These are phyloP conservation scores for Solanum acaule DNA, from an alignment of 257 asterid species.

Conservation along the genomic window DNA sequence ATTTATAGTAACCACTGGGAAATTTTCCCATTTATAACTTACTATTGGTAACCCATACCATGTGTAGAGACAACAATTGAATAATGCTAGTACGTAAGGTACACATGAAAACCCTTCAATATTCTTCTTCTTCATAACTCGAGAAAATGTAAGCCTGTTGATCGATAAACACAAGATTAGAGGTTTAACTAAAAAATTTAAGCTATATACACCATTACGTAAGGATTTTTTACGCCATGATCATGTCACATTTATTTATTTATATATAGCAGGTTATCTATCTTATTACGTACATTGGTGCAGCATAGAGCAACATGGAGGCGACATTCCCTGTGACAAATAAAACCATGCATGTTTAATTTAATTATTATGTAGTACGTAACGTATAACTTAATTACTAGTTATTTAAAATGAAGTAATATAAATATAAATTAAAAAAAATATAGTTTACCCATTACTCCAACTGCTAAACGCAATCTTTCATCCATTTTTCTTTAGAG, in stretches of 20 bases:
- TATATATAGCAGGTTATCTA: not conserved
- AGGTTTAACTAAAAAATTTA: no score
- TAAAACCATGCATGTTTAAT: not conserved
- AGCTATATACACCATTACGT: no score
- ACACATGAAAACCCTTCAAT: constrained; percentile 56
- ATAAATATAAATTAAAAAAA: not conserved
- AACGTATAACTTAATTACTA: not conserved
- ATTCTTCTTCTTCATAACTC: constrained; percentile 45
- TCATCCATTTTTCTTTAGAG: constrained; percentile 39
- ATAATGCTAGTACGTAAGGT: constrained; percentile 56
- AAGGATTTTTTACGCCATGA: no score
- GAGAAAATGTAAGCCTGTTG: constrained; percentile 46
- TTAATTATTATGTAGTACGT: not conserved
- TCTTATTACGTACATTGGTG: constrained; percentile 41
- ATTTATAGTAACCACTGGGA: constrained; percentile 53
- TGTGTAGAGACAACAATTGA: constrained; percentile 57
- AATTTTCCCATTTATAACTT: constrained; percentile 65
- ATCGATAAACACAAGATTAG: no score
- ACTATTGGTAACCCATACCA: constrained; percentile 88
- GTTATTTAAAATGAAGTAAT: not conserved
- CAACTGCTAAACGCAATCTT: constrained; percentile 54
- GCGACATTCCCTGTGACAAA: constrained; percentile 59
- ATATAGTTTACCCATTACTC: constrained; percentile 43
- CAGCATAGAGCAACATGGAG: constrained; percentile 57
- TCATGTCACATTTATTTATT: not conserved